Percentiles rank a stretch among this genome's conserved stretches.
Evolutionary conservation across 129 eudicot species (phyloP).

Genomic region (Arctium lappa): DNA sequence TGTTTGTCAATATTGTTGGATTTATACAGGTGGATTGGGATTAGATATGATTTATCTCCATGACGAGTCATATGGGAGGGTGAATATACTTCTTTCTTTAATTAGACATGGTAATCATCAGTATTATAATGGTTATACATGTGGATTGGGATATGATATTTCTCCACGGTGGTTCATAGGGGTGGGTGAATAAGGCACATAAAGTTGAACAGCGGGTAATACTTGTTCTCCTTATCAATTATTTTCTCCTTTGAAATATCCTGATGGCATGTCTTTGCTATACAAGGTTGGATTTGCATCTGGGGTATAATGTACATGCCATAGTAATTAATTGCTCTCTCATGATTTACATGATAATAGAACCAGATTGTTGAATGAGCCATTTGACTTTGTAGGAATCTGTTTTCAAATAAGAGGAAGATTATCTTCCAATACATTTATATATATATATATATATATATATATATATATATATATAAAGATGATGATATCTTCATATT

Average conservation of each 20-base stretch:
- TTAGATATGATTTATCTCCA: background rate
- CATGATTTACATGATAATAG: background rate
- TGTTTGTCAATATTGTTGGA: background rate
- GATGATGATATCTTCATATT: too few species aligned
- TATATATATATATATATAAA: too few species aligned
- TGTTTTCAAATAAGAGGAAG: too few species aligned
- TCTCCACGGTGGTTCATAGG: background rate
- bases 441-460: too few species aligned
- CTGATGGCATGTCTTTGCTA: background rate
- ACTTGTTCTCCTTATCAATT: background rate
- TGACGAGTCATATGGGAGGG: background rate
- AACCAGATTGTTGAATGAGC: too few species aligned
- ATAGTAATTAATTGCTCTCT: background rate
- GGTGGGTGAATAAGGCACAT: background rate
- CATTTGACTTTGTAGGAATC: too few species aligned
- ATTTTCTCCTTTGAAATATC: background rate
- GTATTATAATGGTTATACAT: background rate
- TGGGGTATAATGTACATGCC: background rate
- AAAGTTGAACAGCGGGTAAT: background rate
- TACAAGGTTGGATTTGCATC: constrained; percentile 4
- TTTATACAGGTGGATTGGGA: constrained; percentile 10
- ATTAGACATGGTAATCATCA: background rate
- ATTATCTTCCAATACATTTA: too few species aligned
- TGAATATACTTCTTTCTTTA: background rate
- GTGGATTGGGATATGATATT: background rate